Base-by-base conservation (phyloP, 2,329 filamentous ascomycete genomes). In the Ilyonectria mors-panacis region DNA sequence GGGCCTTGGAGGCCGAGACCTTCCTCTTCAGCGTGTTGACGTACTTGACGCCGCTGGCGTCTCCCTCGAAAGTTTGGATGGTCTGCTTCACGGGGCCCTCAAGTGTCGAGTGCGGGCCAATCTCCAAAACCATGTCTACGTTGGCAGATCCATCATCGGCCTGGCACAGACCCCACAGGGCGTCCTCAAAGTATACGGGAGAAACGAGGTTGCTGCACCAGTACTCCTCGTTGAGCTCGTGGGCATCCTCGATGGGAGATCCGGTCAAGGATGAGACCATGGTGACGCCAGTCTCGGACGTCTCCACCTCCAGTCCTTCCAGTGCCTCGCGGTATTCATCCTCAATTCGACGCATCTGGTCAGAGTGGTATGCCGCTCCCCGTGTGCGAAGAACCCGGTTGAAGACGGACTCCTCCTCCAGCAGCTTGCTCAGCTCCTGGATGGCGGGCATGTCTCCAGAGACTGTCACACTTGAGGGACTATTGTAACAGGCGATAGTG, bases 71-170 rank as follows among this genome's bases (percentile, higher is more conserved):
- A 9, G 79, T 77, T 66, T 84, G 84, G 13, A 85, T 73, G 12
- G 84, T 84, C 73, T 86, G 84, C 70, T 85, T 82, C 54, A 85
- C 77, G 3, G 85, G 85, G 0, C 84, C 84, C 56, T 83, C 80
- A 2, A 87, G 78, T 4, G 83, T 84, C 1, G 84, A 80, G 67
- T 86, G 85, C 0, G 85, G 84, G 0, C 85, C 85, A 7, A 87
- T 71, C 70, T 87, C 85, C 9, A 66, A 13, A 21, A 66, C 30
- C 7, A 42, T 44, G 33, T 61, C 57, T 2, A 61, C 30, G 19
- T 56, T 54, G 26, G 47, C 39, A 17, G 21, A 59, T n/a, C 47
- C 39, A 19, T 61, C 63, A 47, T 61, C 47, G 12, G 42, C 37
- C 8, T 56, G 59, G 8, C 59, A 62, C 15, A 63, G 28, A 9